Evolutionary conservation across 768 basidiomycete genomes (phyloP).

Genomic region (Chiua virens): DNA sequence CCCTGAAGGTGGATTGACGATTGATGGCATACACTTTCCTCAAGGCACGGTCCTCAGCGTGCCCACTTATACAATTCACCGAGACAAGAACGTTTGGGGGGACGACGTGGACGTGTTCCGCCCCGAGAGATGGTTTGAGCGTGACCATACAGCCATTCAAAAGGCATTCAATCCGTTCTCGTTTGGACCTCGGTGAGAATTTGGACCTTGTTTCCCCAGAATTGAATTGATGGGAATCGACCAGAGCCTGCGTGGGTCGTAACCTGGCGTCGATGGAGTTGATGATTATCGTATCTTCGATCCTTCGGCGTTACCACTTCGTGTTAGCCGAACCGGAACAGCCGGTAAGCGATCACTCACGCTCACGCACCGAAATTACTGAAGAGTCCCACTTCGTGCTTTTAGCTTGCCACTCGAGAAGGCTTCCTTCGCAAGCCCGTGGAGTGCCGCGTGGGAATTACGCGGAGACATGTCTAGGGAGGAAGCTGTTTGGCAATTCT

Average conservation of each 20-base stretch:
- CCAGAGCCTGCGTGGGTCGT: conserved; percentile 79
- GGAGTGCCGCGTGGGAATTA: conserved; percentile 69
- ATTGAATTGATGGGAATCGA: conserved; percentile 3
- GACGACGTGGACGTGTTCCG: conserved; percentile 70
- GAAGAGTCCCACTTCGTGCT: conserved; percentile 3
- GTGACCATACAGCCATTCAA: conserved; percentile 57
- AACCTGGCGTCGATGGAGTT: conserved; percentile 82
- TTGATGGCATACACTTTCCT: conserved; percentile 57
- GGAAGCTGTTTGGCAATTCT: neutral
- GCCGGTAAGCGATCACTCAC: conserved; percentile 41
- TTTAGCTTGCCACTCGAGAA: conserved; percentile 70
- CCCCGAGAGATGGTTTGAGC: conserved; percentile 86
- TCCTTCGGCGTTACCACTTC: conserved; percentile 74
- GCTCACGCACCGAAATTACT: conserved; percentile 1
- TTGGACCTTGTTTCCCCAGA: neutral
- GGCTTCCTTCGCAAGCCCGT: conserved; percentile 88
- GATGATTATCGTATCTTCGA: conserved; percentile 76
- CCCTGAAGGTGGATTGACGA: conserved; percentile 69
- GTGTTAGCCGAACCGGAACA: conserved; percentile 61
- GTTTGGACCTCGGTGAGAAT: conserved; percentile 66
- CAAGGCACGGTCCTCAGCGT: conserved; percentile 76
- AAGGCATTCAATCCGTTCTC: conserved; percentile 87
- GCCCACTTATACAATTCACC: conserved; percentile 82
- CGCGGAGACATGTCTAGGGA: conserved; percentile 47
- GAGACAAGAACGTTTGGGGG: conserved; percentile 73